phyloP scores from a whole-genome alignment of 129 eudicot species.

The Tagetes patula region DNA sequence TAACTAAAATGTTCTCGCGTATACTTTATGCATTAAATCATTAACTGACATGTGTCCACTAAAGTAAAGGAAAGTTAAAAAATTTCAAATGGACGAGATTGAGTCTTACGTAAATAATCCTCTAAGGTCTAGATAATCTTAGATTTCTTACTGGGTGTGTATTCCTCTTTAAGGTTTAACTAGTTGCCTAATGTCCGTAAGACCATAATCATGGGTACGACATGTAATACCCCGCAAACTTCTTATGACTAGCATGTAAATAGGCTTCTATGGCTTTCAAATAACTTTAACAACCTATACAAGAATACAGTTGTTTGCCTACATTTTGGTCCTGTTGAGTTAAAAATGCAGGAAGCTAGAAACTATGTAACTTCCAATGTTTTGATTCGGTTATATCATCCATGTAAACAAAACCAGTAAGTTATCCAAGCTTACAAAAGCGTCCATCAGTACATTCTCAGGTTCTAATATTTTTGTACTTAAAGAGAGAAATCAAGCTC shows the following conservation, averaged over 20 bases:
- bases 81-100: not conserved
- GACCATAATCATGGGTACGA: not conserved
- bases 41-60: not conserved
- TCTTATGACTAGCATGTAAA: not conserved
- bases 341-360: not conserved
- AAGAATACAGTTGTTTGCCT: not conserved
- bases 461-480: not conserved
- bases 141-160: not conserved
- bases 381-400: slow-evolving; percentile 6
- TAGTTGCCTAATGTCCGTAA: slow-evolving; percentile 5
- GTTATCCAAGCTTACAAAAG: slow-evolving; percentile 2
- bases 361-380: not conserved
- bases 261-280: not conserved
- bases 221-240: not conserved
- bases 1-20: not conserved
- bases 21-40: not conserved
- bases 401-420: not conserved
- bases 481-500: not conserved
- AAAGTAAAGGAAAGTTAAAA: not conserved
- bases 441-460: not conserved
- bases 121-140: not conserved
- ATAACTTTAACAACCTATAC: slow-evolving; percentile 15
- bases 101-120: not conserved
- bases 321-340: not conserved
- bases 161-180: not conserved